Base-by-base conservation (phyloP, 2,329 filamentous ascomycete genomes). In the Fusarium sambucinum region DNA sequence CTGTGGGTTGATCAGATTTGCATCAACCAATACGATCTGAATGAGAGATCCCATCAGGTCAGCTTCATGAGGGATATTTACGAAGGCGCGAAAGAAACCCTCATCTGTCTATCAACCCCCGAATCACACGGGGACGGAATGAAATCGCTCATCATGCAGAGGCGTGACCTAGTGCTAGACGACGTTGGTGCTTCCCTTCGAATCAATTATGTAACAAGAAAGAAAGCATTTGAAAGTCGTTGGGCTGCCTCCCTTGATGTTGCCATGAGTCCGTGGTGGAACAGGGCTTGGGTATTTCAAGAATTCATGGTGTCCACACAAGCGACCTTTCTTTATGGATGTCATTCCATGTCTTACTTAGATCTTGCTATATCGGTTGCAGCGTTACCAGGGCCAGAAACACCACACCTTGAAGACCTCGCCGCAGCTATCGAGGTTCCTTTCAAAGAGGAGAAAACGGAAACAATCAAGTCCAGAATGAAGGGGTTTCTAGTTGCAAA, bases 1-100 rank as follows among this genome's bases (percentile, higher is more conserved):
- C 17, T 66, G 2, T 66, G 63, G 63, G 50, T 42, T 0, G 63
- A 66, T 23, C 63, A 66, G 8, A 35, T 66, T 4, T 66, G 63
- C 4, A 66, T 66, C 21, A 59, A 66, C 3, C 63, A 66, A 13
- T 19, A 19, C 1, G 35, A 66, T 25, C 35, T 65, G 0, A 7
- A 25, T 0, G 63, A 66, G 12, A 42, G 63, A 29, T 66, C 60
- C 2, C 63, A 66, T 6, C 63, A 66, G 14, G 63, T 65, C 2
- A 37, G 63, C 0, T 65, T 66, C 3, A 66, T 66, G 63, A 60
- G 35, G 2, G 30, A 60, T 0, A 60, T 66, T 1, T 66, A 66
- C 1, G 6, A 32, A 4, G 17, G 12, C 0, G 41, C 63, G 0
- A 12, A n/a, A 5, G 3, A 29, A 0, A 66, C 60, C 1, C 27